Evolutionary conservation across 2,329 filamentous ascomycete species (phyloP).

Genomic region (Colletotrichum sp.): DNA sequence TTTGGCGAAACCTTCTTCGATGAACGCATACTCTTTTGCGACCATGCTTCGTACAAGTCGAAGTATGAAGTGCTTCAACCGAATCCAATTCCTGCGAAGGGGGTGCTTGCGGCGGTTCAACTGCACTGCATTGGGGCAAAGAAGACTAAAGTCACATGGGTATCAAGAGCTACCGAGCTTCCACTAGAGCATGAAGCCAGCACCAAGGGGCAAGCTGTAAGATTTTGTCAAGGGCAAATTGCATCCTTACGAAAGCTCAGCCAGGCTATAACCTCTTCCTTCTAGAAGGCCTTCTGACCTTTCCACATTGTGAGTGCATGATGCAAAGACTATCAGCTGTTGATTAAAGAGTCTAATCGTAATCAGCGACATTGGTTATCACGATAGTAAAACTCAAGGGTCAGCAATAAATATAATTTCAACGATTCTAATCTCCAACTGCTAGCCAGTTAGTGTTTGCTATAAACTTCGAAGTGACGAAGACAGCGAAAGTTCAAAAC

Average conservation of each 20-base stretch:
- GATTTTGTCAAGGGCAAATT: background rate
- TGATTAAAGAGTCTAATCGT: accelerated
- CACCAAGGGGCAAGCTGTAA: background rate
- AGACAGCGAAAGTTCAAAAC: background rate
- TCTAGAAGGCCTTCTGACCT: background rate
- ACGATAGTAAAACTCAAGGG: background rate
- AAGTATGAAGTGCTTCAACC: background rate
- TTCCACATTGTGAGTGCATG: background rate
- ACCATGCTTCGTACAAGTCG: background rate
- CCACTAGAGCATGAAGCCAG: background rate
- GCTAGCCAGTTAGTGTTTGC: background rate
- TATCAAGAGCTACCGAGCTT: background rate
- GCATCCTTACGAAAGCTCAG: background rate
- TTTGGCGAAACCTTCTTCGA: background rate
- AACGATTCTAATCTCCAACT: accelerated
- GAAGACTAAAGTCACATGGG: background rate
- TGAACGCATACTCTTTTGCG: background rate
- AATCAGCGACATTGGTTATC: accelerated
- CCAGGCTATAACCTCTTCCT: background rate
- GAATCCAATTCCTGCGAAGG: background rate
- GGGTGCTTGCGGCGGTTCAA: background rate
- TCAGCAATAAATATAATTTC: accelerated
- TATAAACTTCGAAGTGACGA: background rate
- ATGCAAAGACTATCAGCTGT: background rate
- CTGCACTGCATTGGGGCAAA: accelerated